Conservation (phyloP, 2,329 filamentous ascomycete species). For the Trichoderma sp. region DNA sequence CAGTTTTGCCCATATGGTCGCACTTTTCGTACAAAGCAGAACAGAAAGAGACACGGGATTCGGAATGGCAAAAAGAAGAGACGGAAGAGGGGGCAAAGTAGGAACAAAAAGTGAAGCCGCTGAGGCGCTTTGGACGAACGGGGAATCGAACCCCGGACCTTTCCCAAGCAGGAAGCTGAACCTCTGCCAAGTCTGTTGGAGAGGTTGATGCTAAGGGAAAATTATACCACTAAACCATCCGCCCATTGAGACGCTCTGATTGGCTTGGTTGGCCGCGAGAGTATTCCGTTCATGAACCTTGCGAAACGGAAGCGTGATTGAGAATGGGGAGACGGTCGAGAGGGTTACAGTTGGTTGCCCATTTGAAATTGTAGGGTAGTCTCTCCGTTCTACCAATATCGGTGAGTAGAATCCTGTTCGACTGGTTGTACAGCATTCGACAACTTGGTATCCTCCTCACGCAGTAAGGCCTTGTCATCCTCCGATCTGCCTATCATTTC, state of each 20-base stretch:
- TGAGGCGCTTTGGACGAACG: constrained; percentile 26
- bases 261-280: not conserved
- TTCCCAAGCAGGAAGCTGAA: constrained; percentile 22
- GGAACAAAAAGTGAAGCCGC: not conserved
- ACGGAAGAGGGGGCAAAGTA: not conserved
- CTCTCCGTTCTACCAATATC: not conserved
- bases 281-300: constrained; percentile 3
- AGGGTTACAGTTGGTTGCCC: no score
- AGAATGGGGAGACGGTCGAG: no score
- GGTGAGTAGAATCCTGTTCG: not conserved
- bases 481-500: not conserved
- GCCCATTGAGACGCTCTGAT: constrained; percentile 24
- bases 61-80: not conserved
- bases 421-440: not conserved
- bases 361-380: not conserved
- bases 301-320: no score
- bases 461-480: not conserved
- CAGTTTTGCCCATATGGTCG: not conserved
- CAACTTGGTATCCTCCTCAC: rapidly evolving
- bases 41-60: not conserved
- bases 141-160: constrained; percentile 31
- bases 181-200: not conserved
- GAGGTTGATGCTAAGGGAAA: constrained; percentile 25
- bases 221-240: constrained; percentile 30
- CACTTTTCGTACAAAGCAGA: not conserved